These are phyloP conservation scores for Saccharomyces hybrid DNA, from an alignment of 1,139 yeast genomes.

Conservation along the genomic window DNA sequence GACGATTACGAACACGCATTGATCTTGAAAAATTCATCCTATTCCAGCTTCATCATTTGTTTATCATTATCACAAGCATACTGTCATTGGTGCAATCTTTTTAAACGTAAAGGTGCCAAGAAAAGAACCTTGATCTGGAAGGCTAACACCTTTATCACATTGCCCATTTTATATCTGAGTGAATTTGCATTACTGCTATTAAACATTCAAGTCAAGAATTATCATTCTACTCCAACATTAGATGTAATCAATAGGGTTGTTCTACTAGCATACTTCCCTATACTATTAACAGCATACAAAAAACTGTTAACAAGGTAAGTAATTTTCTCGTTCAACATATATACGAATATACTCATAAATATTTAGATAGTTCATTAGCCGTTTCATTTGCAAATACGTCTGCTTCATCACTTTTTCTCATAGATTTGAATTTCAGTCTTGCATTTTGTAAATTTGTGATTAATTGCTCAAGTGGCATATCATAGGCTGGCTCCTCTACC, in stretches of 20 bases:
- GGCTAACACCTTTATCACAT: slow-evolving; percentile 37
- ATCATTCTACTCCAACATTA: slow-evolving; percentile 21
- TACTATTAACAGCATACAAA: slow-evolving; percentile 26
- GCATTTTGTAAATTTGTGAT: slow-evolving; percentile 16
- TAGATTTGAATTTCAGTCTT: slow-evolving; percentile 13
- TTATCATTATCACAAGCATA: slow-evolving; percentile 25
- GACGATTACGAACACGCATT: slow-evolving; percentile 39
- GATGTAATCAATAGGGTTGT: slow-evolving; percentile 22
- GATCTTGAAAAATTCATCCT: slow-evolving; percentile 29
- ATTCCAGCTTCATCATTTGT: slow-evolving; percentile 29
- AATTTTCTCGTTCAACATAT: not conserved
- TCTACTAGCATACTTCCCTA: slow-evolving; percentile 30
- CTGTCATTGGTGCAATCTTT: slow-evolving; percentile 24
- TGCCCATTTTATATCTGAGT: slow-evolving; percentile 41
- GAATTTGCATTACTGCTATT: slow-evolving; percentile 50
- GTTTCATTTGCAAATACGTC: slow-evolving; percentile 20
- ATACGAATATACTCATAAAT: slow-evolving; percentile 5
- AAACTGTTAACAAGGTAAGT: slow-evolving; percentile 9
- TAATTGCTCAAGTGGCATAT: slow-evolving; percentile 1
- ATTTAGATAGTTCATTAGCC: slow-evolving; percentile 24
- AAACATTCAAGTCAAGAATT: slow-evolving; percentile 41
- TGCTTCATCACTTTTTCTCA: slow-evolving; percentile 14
- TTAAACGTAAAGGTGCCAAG: slow-evolving; percentile 34
- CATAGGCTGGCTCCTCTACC: not conserved
- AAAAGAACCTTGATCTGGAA: slow-evolving; percentile 37